These are phyloP conservation scores for Erythrobasidium yunnanense DNA, from an alignment of 768 basidiomycete species.

Conservation along the genomic window DNA sequence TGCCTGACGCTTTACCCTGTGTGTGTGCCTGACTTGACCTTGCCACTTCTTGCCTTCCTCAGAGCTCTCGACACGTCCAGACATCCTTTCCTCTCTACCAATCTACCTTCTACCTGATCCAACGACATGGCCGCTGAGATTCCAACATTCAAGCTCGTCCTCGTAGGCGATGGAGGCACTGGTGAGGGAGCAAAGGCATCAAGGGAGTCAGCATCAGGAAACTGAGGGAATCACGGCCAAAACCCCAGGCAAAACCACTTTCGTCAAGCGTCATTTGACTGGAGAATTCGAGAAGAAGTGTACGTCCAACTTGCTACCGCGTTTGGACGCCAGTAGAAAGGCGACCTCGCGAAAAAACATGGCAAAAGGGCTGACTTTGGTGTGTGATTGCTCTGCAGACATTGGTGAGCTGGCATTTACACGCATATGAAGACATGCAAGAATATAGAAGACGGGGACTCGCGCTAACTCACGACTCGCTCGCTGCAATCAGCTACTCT, in stretches of 20 bases:
- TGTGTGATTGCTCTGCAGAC: not conserved
- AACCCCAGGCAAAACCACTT: constrained; percentile 14
- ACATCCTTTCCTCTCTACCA: not conserved
- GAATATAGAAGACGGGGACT: not conserved
- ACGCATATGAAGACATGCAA: not conserved
- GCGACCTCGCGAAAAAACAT: no score
- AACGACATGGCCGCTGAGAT: constrained; percentile 41
- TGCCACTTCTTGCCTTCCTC: not conserved
- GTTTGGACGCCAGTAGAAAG: no score
- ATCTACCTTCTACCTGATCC: not conserved
- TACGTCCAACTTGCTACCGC: constrained; percentile 63
- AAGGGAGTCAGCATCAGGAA: not conserved
- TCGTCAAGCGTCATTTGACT: constrained; percentile 76
- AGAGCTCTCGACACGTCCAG: not conserved
- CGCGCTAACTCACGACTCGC: constrained; percentile 25
- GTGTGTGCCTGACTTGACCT: not conserved
- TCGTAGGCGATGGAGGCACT: constrained; percentile 93
- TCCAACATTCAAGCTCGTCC: constrained; percentile 97
- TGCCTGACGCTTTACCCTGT: not conserved
- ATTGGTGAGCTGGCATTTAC: constrained; percentile 4
- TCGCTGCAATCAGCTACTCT: constrained; percentile 82
- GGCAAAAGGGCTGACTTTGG: not conserved
- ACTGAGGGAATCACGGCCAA: not conserved
- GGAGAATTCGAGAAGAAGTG: constrained; percentile 99
- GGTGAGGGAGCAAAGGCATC: constrained; percentile 47